Evolutionary conservation across 106 monocot species (phyloP), one percentile per base, ranked within the genome.

Genomic region (Dendrobium chrysotoxum): DNA sequence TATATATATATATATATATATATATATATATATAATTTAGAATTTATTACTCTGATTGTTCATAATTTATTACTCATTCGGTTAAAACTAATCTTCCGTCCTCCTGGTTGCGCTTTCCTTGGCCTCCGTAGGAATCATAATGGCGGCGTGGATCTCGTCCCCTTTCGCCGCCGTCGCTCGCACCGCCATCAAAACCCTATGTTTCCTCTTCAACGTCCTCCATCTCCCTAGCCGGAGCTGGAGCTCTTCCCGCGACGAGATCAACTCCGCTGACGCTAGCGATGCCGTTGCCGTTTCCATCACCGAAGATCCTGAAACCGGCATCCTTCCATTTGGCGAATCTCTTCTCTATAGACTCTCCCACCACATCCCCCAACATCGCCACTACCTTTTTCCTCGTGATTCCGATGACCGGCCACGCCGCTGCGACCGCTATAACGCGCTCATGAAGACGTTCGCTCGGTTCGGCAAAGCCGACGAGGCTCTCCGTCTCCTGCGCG

Each of bases 401-500:
- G 11, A 53, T 12, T 42, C 23, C 79, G 50, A 57, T 77, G 80
- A 50, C 80, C 28, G 13, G 41, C 84, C 79, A 17, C 41, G 47
- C 31, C 7, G 35, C 38, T 83, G 75, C 7, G 65, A 72, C 66
- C 78, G 80, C 26, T 87, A 81, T 75, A 79, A 81, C 79, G 26
- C 53, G 67, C 77, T 87, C 30, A 89, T 89, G 85, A 79, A 76
- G 64, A 79, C 81, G 41, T 81, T 81, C 47, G 73, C 50, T 31
- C 72, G 67, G 2, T 70, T 84, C 53, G 84, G 86, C 68, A 28
- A 83, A 21, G 26, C 81, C 28, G 81, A 77, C 28, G 79, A 82
- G 40, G 85, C 76, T 80, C 75, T 91, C 61, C 78, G 80, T 68
- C 86, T 90, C 70, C 79, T 90, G 53, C 64, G 46, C 5, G 83